phyloP scores from a whole-genome alignment of 108 stramenopile genomes.

The Discostella pseudostelligera region DNA sequence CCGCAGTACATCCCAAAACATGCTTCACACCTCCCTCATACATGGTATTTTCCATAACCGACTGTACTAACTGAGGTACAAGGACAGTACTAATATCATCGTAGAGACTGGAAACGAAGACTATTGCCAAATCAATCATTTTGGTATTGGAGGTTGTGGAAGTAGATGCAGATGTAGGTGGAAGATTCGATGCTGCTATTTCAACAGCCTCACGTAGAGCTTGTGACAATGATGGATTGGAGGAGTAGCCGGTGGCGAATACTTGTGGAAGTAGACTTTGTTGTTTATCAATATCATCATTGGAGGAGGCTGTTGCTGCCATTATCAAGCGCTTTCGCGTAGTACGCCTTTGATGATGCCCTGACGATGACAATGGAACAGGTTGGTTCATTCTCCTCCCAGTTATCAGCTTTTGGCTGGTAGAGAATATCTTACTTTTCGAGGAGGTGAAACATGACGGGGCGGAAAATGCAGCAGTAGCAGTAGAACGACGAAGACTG shows the following conservation, averaged over 20 bases:
- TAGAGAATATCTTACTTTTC: too few species aligned
- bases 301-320: too few species aligned
- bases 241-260: slow-evolving; percentile 70
- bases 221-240: slow-evolving; percentile 39
- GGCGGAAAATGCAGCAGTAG: slow-evolving; percentile 22
- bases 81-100: slow-evolving; percentile 14
- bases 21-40: slow-evolving; percentile 34
- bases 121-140: slow-evolving; percentile 32
- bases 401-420: too few species aligned
- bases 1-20: slow-evolving; percentile 68
- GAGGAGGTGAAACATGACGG: too few species aligned
- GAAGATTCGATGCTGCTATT: slow-evolving; percentile 54
- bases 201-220: slow-evolving; percentile 62
- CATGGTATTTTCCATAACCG: slow-evolving; percentile 40
- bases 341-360: too few species aligned
- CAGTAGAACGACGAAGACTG: slow-evolving; percentile 51
- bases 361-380: too few species aligned
- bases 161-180: slow-evolving; percentile 16
- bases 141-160: slow-evolving; percentile 40
- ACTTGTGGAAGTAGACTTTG: slow-evolving; percentile 48
- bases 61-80: slow-evolving; percentile 43
- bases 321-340: too few species aligned
- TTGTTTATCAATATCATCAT: too few species aligned
- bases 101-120: slow-evolving; percentile 46
- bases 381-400: too few species aligned